Percentiles rank a stretch among this genome's conserved stretches.
phyloP scores from a whole-genome alignment of 2,329 filamentous ascomycete genomes.

The Mollisiaceae sp. region DNA sequence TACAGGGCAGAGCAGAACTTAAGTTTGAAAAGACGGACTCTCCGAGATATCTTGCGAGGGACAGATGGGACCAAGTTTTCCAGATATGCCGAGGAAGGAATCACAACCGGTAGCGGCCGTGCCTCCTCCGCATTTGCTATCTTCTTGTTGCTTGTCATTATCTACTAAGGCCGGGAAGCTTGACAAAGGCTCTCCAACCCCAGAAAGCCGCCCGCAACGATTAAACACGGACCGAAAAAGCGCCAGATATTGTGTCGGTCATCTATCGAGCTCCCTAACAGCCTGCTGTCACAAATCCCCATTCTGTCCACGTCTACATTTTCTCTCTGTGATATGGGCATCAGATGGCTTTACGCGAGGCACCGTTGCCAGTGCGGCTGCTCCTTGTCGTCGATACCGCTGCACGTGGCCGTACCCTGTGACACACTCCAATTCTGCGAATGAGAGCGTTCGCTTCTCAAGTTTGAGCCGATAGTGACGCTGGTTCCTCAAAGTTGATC shows the following conservation, averaged over 20 bases:
- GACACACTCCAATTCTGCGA: slow-evolving; percentile 23
- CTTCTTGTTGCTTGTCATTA: slow-evolving; percentile 29
- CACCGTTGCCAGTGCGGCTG: slow-evolving; percentile 23
- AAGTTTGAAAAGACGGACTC: neutral
- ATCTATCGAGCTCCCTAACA: slow-evolving; percentile 18
- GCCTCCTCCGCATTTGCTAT: slow-evolving; percentile 29
- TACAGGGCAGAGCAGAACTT: neutral
- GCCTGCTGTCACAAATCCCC: slow-evolving; percentile 1
- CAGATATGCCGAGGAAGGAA: slow-evolving; percentile 34
- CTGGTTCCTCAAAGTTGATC: slow-evolving; percentile 21
- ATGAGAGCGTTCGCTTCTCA: slow-evolving; percentile 36
- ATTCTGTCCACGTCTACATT: slow-evolving; percentile 14
- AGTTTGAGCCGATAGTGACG: slow-evolving; percentile 21
- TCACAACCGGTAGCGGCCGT: slow-evolving; percentile 24
- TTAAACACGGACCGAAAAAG: slow-evolving; percentile 12
- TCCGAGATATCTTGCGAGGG: neutral
- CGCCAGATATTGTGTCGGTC: slow-evolving; percentile 11
- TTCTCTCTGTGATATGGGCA: slow-evolving; percentile 17
- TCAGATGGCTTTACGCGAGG: slow-evolving; percentile 17
- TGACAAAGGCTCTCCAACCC: slow-evolving; percentile 16
- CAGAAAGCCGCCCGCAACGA: slow-evolving; percentile 26
- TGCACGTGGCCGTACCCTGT: slow-evolving; percentile 31
- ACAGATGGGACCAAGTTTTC: slow-evolving; percentile 26
- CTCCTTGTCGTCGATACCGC: slow-evolving; percentile 18
- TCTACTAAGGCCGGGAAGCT: slow-evolving; percentile 9